phyloP scores from a whole-genome alignment of 495 filamentous ascomycete genomes.

The Xylaria bambusicola region DNA sequence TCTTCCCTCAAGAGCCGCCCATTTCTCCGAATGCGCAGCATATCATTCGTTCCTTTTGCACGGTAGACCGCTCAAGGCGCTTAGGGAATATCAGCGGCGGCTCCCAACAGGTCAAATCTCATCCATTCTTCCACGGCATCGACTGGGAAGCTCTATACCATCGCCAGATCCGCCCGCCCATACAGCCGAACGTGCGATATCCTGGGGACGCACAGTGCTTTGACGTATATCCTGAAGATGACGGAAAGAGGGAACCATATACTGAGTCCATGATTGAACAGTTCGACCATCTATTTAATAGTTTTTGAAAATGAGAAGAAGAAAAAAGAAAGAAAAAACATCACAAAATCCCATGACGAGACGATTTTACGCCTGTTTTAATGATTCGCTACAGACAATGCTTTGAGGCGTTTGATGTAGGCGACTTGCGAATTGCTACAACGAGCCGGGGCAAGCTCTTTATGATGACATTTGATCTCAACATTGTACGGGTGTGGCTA shows the following conservation, averaged over 20 bases:
- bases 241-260: constrained; percentile 59
- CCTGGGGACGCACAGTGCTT: constrained; percentile 88
- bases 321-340: no score
- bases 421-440: not conserved
- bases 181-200: constrained; percentile 78
- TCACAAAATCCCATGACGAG: constrained; percentile 17
- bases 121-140: constrained; percentile 82
- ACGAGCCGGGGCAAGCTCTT: constrained; percentile 5
- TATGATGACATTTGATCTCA: constrained; percentile 13
- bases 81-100: constrained; percentile 89
- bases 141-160: constrained; percentile 85
- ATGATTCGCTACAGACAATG: not conserved
- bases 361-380: constrained; percentile 8
- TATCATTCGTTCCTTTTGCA: constrained; percentile 84
- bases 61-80: constrained; percentile 81
- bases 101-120: constrained; percentile 75
- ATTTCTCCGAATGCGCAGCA: constrained; percentile 78
- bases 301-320: no score
- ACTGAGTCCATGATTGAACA: constrained; percentile 69
- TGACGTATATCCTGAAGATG: constrained; percentile 74
- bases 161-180: constrained; percentile 72
- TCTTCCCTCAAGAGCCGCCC: constrained; percentile 61
- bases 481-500: not conserved
- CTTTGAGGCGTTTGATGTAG: constrained; percentile 1
- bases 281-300: constrained; percentile 77